Evolutionary conservation across 192 early-diverging fungal species (phyloP), one percentile per base, ranked within the genome.

Genomic region (Chytriomyces sp.): DNA sequence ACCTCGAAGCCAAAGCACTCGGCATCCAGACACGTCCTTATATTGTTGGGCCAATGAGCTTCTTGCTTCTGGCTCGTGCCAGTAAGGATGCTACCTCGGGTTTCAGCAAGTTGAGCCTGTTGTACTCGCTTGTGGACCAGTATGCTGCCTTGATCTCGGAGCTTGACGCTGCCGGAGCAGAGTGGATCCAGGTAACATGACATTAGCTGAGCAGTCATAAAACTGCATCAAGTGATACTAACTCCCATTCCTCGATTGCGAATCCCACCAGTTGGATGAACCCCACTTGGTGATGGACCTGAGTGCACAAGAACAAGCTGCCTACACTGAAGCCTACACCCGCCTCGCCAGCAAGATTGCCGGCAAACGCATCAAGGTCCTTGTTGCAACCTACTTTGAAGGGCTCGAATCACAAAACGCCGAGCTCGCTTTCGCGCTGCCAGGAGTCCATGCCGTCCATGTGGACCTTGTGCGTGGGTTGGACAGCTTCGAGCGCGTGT

Each of bases 311-410:
- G 79, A 87, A 78, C 82, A 88, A 67, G 74, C 81, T 57, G 86
- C 83, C 48, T 95, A 83, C 81, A 77, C 73, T 20, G 77, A 81
- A 63, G 93, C 91, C 44, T 96, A 94, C 87, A 81, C 85, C 61
- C 72, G 70, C 45, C 82, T 96, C 69, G 75, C 83, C 18, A 74
- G 79, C 57, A 61, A 49, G 23, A 23, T 8, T 35, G 46, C 35
- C 50, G 73, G 64, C 16, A 73, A 20, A 4, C 60, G 13, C 8
- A 47, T 94, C 79, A 92, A 93, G 81, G 77, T 93, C 81, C 85
- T 95, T 57, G 80, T 99, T 64, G 91, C 97, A 69, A 95, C 93
- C 80, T 99, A 98, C 93, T 99, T 98, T 90, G 96, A 92, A 69
- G 87, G 90, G 62, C 73, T 75, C 24, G 73, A 47, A 9, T 91